Evolutionary conservation across 805 yeast species (phyloP), one percentile per base, ranked within the genome.

Genomic region (Pichia cephalocereana): DNA sequence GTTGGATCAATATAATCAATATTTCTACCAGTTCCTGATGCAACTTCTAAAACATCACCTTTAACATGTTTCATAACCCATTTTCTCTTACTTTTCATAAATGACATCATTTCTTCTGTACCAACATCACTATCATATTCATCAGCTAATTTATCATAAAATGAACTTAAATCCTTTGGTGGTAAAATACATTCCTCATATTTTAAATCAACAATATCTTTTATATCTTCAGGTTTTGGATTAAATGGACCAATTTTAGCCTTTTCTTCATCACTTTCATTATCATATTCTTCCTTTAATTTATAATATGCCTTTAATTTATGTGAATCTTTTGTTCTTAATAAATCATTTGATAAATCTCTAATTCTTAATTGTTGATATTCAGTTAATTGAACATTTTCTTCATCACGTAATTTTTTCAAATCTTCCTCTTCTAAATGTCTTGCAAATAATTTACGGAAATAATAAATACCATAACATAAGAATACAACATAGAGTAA

Each of bases 1-100:
- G 76, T 71, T 19, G 81, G 76, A 46, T 82, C 75, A 56, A 88
- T 66, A 61, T 83, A 90, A 43, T 83, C 81, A 48, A 91, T 76
- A 62, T 93, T 93, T 65, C 98, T 76, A 8, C 99, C 98, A 0
- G 99, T 93, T 50, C 99, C 99, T 61, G 95, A 86, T 0, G 97
- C 83, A 11, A 91, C 93, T 65, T 93, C 99, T 48, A 93, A 69
- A 2, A 89, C 96, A 61, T 93, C 96, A 23, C 99, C 99, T 49
- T 71, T 69, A 44, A 83, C 76, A 52, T 84, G 85, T 37, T 71
- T 76, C 89, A 86, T 85, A 42, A 85, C 64, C 86, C 93, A 83
- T 57, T 80, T 80, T 58, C 96, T 74, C 76, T 71, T 81, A 68
- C 70, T 68, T 48, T 82, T 79, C 74, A 80, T 70, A 37, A 77